phyloP scores from a whole-genome alignment of 768 basidiomycete species.

The Boletus barrowsii region DNA sequence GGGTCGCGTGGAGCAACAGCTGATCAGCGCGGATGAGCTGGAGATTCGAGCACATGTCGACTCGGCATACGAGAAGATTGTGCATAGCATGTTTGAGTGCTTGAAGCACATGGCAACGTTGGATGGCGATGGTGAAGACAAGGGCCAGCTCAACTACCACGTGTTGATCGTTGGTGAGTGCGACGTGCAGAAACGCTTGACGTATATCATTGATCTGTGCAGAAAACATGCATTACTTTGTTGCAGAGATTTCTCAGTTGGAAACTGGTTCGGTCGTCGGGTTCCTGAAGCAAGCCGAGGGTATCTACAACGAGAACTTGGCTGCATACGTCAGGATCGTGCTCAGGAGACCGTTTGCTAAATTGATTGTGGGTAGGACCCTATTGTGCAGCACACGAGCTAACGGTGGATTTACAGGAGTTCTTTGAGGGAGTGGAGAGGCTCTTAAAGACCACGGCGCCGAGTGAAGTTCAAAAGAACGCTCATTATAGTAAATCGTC shows the following conservation, averaged over 20 bases:
- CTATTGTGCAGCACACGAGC: background rate
- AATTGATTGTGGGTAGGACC: constrained; percentile 67
- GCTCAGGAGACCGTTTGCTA: constrained; percentile 80
- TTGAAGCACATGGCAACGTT: constrained; percentile 95
- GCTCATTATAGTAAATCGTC: constrained; percentile 70
- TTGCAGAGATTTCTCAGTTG: constrained; percentile 74
- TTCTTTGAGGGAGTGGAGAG: constrained; percentile 92
- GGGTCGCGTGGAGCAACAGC: constrained; percentile 77
- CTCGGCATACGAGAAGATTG: constrained; percentile 81
- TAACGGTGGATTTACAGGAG: constrained; percentile 53
- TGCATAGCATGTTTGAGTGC: constrained; percentile 87
- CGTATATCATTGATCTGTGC: constrained; percentile 5
- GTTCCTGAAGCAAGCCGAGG: constrained; percentile 72
- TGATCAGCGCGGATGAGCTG: constrained; percentile 70
- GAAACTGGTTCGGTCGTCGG: constrained; percentile 58
- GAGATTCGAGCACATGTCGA: constrained; percentile 79
- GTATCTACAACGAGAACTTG: constrained; percentile 88
- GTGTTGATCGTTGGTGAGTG: constrained; percentile 88
- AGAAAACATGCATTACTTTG: constrained; percentile 98
- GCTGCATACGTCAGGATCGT: constrained; percentile 83
- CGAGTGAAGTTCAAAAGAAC: constrained; percentile 74
- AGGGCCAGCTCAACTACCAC: constrained; percentile 95
- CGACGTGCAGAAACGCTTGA: background rate
- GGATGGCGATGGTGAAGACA: constrained; percentile 91
- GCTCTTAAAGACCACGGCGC: constrained; percentile 74